A percentile compares a stretch with the other conserved stretches of the same genome.
Evolutionary conservation across 164 flowering plant genomes (phyloP).

Genomic region (Paratinospora sagittata): DNA sequence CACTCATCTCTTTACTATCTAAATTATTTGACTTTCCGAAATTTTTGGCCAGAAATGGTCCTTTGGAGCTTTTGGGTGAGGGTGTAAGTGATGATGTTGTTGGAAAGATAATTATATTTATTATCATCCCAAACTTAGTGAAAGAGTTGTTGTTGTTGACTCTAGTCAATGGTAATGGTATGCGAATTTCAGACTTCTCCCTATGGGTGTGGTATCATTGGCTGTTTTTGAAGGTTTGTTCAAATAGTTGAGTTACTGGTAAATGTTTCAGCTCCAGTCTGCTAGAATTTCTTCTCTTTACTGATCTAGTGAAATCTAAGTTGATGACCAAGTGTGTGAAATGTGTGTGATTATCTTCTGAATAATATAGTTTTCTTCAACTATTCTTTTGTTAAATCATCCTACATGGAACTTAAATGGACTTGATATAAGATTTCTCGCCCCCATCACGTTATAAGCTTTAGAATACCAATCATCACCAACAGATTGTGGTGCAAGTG

Average conservation of each 20-base stretch:
- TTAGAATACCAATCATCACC: not conserved
- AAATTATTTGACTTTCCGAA: too few species aligned
- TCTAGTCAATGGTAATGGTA: too few species aligned
- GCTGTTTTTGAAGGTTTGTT: not conserved
- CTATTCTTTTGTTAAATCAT: not conserved
- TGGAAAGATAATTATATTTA: too few species aligned
- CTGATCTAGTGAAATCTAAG: not conserved
- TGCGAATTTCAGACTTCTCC: too few species aligned
- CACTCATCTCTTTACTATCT: too few species aligned
- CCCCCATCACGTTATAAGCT: not conserved
- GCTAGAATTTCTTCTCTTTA: slow-evolving; percentile 1
- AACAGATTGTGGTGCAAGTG: not conserved
- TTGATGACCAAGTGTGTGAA: not conserved
- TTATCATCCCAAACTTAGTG: too few species aligned
- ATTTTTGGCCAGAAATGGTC: too few species aligned
- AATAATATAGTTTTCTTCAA: too few species aligned
- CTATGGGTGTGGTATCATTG: not conserved
- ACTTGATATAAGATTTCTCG: not conserved
- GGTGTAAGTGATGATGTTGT: too few species aligned
- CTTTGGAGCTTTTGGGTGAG: too few species aligned
- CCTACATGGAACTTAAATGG: not conserved
- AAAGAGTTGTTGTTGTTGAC: too few species aligned
- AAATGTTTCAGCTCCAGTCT: not conserved
- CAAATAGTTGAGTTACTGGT: not conserved
- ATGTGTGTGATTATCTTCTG: not conserved